Conservation (phyloP, 352 stramenopile genomes). For the Elongisporangium prolatum region DNA sequence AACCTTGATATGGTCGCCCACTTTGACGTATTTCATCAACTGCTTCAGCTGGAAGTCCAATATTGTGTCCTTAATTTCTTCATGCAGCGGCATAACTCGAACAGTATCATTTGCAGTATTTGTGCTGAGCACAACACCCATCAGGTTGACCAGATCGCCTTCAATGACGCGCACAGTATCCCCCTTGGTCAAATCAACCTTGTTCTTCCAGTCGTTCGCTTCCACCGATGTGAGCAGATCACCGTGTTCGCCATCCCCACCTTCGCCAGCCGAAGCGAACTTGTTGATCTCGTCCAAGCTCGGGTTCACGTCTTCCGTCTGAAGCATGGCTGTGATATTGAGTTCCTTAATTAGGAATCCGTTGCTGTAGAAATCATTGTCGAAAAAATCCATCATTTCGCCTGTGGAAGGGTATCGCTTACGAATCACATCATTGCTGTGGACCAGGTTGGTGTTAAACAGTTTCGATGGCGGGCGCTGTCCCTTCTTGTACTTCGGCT, state of each 20-base stretch:
- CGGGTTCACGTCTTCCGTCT: slow-evolving; percentile 82
- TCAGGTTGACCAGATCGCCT: slow-evolving; percentile 86
- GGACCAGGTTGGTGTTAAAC: slow-evolving; percentile 69
- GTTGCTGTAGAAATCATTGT: slow-evolving; percentile 88
- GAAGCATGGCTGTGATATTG: slow-evolving; percentile 83
- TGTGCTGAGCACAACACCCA: slow-evolving; percentile 87
- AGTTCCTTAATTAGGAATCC: slow-evolving; percentile 86
- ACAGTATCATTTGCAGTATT: slow-evolving; percentile 87
- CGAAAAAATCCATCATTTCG: slow-evolving; percentile 87
- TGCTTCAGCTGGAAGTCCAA: slow-evolving; percentile 88
- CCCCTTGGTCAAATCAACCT: slow-evolving; percentile 85
- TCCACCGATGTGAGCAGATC: slow-evolving; percentile 71
- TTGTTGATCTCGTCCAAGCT: slow-evolving; percentile 88
- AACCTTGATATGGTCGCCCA: slow-evolving; percentile 91
- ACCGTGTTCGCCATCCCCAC: slow-evolving; percentile 69
- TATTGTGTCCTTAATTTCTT: slow-evolving; percentile 90
- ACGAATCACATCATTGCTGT: slow-evolving; percentile 51
- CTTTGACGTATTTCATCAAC: slow-evolving; percentile 89
- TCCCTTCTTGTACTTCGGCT: slow-evolving; percentile 87
- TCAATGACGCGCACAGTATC: slow-evolving; percentile 87
- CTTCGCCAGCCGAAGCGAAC: slow-evolving; percentile 51
- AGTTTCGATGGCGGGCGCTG: slow-evolving; percentile 84
- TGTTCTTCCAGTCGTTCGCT: slow-evolving; percentile 86
- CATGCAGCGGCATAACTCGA: slow-evolving; percentile 85
- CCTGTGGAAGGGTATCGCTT: slow-evolving; percentile 65